phyloP scores from a whole-genome alignment of 2,329 filamentous ascomycete species.

The Endoconidiophora laricicola region DNA sequence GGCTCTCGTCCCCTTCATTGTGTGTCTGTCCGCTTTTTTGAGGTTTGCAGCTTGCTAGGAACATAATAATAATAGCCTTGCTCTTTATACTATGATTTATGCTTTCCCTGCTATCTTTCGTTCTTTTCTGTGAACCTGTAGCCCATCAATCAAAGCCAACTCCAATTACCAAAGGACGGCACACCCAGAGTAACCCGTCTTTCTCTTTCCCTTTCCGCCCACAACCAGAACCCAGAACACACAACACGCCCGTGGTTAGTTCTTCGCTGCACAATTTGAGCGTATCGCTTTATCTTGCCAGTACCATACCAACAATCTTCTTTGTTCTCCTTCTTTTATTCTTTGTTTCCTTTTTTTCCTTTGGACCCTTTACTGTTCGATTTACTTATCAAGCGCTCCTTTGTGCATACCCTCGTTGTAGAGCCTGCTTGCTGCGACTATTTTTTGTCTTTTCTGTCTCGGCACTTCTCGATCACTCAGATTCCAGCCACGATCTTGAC shows the following conservation, averaged over 20 bases:
- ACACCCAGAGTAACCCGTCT: too few species aligned
- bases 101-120: neutral
- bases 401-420: neutral
- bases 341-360: neutral
- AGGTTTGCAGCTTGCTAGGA: neutral
- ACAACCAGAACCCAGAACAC: too few species aligned
- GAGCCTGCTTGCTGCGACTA: neutral
- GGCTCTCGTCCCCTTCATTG: neutral
- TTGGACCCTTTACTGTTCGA: neutral
- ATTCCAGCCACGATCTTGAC: too few species aligned
- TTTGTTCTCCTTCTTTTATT: constrained; percentile 1
- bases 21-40: neutral
- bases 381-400: neutral
- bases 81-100: neutral
- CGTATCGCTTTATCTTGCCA: too few species aligned
- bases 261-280: too few species aligned
- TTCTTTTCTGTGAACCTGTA: neutral
- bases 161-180: too few species aligned
- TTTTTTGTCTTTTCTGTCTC: neutral
- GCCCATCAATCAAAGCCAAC: too few species aligned
- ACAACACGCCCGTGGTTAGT: too few species aligned
- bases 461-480: neutral
- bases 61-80: neutral
- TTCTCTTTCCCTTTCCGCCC: too few species aligned
- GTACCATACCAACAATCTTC: neutral